Conservation (phyloP, 2,329 filamentous ascomycete genomes). For the Trichoderma gracile region DNA sequence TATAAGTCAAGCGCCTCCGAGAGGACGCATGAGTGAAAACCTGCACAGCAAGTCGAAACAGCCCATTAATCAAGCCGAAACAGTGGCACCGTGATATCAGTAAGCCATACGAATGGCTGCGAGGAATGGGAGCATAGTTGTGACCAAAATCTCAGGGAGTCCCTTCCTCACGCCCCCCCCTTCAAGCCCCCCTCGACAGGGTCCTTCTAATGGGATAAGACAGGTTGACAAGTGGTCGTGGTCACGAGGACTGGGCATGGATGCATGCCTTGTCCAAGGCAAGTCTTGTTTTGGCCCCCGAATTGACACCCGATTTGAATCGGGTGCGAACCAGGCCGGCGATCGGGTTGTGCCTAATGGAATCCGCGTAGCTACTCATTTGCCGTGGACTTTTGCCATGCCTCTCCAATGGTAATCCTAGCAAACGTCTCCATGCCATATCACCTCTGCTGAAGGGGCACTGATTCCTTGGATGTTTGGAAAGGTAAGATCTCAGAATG, state of each 20-base stretch:
- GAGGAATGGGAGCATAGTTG: neutral
- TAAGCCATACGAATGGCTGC: neutral
- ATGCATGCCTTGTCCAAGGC: slow-evolving; percentile 16
- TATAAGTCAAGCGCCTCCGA: slow-evolving; percentile 9
- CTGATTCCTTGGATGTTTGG: neutral
- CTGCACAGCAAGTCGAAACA: neutral
- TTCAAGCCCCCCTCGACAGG: neutral
- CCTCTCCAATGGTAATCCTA: neutral
- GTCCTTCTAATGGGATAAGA: neutral
- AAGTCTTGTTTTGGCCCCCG: neutral
- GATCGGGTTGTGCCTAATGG: slow-evolving; percentile 3
- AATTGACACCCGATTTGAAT: neutral
- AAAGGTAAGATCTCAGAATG: neutral
- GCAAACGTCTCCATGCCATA: neutral
- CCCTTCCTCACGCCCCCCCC: slow-evolving; percentile 4
- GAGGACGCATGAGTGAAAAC: neutral
- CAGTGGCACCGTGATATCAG: slow-evolving; percentile 1
- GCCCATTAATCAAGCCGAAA: slow-evolving; percentile 4
- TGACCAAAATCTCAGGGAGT: neutral
- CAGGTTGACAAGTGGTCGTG: slow-evolving; percentile 1
- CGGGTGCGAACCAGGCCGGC: neutral
- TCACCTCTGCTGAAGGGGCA: neutral
- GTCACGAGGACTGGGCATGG: slow-evolving; percentile 8
- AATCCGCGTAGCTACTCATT: neutral
- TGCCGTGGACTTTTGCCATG: neutral